Conservation (phyloP, 805 yeast genomes). For the Wickerhamomyces silvicola region DNA sequence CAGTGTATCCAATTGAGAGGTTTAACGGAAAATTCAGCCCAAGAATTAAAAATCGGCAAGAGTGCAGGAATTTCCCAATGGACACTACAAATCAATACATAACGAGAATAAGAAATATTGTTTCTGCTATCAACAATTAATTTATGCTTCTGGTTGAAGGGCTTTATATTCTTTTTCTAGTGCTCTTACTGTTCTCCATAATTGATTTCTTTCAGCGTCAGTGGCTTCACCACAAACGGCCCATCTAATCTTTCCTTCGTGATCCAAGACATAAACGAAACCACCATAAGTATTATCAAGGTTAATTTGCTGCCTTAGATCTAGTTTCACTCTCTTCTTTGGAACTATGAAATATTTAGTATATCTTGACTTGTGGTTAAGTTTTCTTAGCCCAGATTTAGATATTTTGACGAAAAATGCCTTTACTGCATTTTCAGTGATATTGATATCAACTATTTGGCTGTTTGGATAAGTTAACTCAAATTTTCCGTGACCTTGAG, state of each 20-base stretch:
- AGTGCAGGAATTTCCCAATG: too few relatives aligned
- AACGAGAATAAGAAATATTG: too few relatives aligned
- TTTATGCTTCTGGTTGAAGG: slow-evolving; percentile 1
- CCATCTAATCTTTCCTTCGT: slow-evolving; percentile 76
- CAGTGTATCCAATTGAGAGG: too few relatives aligned
- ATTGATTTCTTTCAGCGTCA: slow-evolving; percentile 52
- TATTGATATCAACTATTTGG: slow-evolving; percentile 70
- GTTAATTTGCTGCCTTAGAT: slow-evolving; percentile 49
- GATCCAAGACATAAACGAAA: slow-evolving; percentile 73
- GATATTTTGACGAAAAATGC: slow-evolving; percentile 54
- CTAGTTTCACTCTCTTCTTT: slow-evolving; percentile 49
- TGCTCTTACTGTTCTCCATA: slow-evolving; percentile 64
- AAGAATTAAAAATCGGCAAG: too few relatives aligned
- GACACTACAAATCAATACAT: too few relatives aligned
- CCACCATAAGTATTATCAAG: slow-evolving; percentile 80
- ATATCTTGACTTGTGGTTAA: slow-evolving; percentile 43
- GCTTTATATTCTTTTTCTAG: slow-evolving; percentile 41
- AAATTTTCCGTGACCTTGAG: slow-evolving; percentile 36
- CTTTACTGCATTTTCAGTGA: slow-evolving; percentile 71
- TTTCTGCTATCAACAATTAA: background rate
- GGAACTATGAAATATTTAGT: slow-evolving; percentile 59
- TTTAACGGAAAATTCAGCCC: too few relatives aligned
- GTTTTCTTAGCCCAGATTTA: slow-evolving; percentile 35
- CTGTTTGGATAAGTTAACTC: slow-evolving; percentile 39
- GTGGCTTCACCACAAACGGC: slow-evolving; percentile 79